A percentile compares a stretch with the other conserved stretches of the same genome.
Evolutionary conservation across 176 grass and related monocot genomes (phyloP).

Genomic region (Calamus simplicifolius): DNA sequence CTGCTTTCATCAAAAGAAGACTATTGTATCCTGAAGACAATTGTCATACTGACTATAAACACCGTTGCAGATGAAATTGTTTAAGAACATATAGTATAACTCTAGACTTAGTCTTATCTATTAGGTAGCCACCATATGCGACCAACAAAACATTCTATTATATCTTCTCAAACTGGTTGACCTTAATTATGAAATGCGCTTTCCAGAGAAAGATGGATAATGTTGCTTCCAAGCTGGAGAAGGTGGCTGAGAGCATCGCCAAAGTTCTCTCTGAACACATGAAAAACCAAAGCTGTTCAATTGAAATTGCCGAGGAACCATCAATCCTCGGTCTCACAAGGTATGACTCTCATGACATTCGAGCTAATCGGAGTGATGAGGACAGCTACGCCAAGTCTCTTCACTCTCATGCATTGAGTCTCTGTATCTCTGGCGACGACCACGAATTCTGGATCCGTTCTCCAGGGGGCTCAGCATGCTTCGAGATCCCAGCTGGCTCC

Average conservation of each 20-base stretch:
- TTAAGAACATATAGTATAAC: too few relatives aligned
- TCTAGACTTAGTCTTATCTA: too few relatives aligned
- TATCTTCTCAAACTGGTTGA: neutral
- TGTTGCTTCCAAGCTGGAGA: slow-evolving; percentile 46
- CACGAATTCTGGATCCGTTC: slow-evolving; percentile 50
- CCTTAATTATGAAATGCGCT: neutral
- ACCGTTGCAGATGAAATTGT: too few relatives aligned
- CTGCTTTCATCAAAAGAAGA: too few relatives aligned
- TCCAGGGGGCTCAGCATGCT: slow-evolving; percentile 36
- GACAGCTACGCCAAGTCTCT: slow-evolving; percentile 25
- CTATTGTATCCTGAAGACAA: too few relatives aligned
- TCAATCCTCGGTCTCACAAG: slow-evolving; percentile 49
- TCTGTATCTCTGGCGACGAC: slow-evolving; percentile 35
- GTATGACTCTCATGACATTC: slow-evolving; percentile 34
- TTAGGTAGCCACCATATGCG: too few relatives aligned
- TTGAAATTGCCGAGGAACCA: slow-evolving; percentile 7
- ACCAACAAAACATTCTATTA: neutral
- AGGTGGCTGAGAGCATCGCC: slow-evolving; percentile 28
- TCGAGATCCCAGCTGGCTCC: slow-evolving; percentile 42
- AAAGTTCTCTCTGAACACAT: slow-evolving; percentile 36
- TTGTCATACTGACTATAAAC: too few relatives aligned
- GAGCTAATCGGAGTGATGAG: slow-evolving; percentile 27
- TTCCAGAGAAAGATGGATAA: slow-evolving; percentile 63
- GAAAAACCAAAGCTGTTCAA: slow-evolving; percentile 18
- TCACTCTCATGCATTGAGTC: slow-evolving; percentile 41